A percentile compares a stretch with the other conserved stretches of the same genome.
These are phyloP conservation scores for Malus hybrid DNA, from an alignment of 331 rosid species.

Conservation along the genomic window DNA sequence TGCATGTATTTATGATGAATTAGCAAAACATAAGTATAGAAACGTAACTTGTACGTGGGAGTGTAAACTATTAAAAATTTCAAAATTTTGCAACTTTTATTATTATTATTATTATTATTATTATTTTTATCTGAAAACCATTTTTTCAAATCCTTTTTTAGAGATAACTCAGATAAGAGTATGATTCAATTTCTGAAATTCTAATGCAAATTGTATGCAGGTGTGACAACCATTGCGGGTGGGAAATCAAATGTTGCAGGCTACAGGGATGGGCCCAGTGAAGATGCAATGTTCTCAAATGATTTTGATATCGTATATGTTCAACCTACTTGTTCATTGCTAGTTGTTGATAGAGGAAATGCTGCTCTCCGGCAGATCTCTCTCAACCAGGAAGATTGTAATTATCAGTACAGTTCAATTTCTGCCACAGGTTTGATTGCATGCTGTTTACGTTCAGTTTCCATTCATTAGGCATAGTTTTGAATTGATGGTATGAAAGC, in stretches of 20 bases:
- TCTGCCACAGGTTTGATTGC: conserved; percentile 64
- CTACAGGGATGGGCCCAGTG: conserved; percentile 94
- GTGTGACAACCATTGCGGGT: conserved; percentile 96
- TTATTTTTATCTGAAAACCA: not conserved
- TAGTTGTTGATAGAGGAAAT: conserved; percentile 95
- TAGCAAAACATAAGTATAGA: not conserved
- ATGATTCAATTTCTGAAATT: conserved; percentile 3
- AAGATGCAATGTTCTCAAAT: conserved; percentile 93
- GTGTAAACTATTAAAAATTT: not conserved
- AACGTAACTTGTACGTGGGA: not conserved
- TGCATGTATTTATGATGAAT: not conserved
- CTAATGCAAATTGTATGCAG: conserved; percentile 33
- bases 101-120: not conserved
- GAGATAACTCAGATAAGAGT: not conserved
- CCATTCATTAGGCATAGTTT: not conserved
- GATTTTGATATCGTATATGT: conserved; percentile 88
- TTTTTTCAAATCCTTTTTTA: not conserved
- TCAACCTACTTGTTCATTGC: conserved; percentile 77
- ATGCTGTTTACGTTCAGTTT: not conserved
- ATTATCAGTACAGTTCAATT: conserved; percentile 66
- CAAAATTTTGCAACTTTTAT: not conserved
- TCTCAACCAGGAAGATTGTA: conserved; percentile 83
- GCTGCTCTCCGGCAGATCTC: conserved; percentile 93
- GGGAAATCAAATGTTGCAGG: conserved; percentile 93
- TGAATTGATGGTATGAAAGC: not conserved